Conservation (phyloP, 1,284 basidiomycete genomes). For the Malassezia pachydermatis region DNA sequence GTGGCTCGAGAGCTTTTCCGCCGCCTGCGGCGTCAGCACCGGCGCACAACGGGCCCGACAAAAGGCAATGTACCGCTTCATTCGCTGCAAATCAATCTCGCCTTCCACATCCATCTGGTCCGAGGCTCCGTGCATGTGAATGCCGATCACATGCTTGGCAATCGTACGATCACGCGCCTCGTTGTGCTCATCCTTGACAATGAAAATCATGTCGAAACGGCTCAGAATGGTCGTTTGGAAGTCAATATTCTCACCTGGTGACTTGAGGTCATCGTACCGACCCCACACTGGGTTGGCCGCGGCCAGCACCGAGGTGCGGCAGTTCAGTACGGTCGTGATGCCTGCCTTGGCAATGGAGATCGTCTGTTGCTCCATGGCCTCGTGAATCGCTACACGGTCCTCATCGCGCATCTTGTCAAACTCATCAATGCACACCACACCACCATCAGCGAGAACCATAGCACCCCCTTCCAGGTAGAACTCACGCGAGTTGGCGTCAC, state of each 20-base stretch:
- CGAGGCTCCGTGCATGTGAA: slow-evolving; percentile 84
- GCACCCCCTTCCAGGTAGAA: slow-evolving; percentile 98
- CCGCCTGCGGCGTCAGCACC: slow-evolving; percentile 77
- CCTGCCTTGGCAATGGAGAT: slow-evolving; percentile 99
- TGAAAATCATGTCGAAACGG: slow-evolving; percentile 99
- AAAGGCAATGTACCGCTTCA: slow-evolving; percentile 94
- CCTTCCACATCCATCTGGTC: slow-evolving; percentile 57
- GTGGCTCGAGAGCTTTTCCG: slow-evolving; percentile 93
- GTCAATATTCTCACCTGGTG: slow-evolving; percentile 95
- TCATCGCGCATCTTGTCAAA: slow-evolving; percentile 99
- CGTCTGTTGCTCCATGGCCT: slow-evolving; percentile 99
- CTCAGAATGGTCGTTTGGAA: slow-evolving; percentile 98
- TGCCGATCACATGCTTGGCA: slow-evolving; percentile 95
- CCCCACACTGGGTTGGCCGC: slow-evolving; percentile 99
- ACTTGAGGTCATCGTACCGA: slow-evolving; percentile 91
- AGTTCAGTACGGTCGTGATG: slow-evolving; percentile 95
- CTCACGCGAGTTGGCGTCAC: slow-evolving; percentile 86
- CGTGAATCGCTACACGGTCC: slow-evolving; percentile 96
- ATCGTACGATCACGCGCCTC: slow-evolving; percentile 86
- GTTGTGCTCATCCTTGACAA: slow-evolving; percentile 96
- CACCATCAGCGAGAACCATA: slow-evolving; percentile 97
- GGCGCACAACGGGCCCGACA: slow-evolving; percentile 96
- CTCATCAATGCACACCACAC: slow-evolving; percentile 98
- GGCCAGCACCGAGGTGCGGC: slow-evolving; percentile 86
- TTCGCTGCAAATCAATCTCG: slow-evolving; percentile 95